Conservation (phyloP, 495 filamentous ascomycete species). For the Sporormia fimetaria region DNA sequence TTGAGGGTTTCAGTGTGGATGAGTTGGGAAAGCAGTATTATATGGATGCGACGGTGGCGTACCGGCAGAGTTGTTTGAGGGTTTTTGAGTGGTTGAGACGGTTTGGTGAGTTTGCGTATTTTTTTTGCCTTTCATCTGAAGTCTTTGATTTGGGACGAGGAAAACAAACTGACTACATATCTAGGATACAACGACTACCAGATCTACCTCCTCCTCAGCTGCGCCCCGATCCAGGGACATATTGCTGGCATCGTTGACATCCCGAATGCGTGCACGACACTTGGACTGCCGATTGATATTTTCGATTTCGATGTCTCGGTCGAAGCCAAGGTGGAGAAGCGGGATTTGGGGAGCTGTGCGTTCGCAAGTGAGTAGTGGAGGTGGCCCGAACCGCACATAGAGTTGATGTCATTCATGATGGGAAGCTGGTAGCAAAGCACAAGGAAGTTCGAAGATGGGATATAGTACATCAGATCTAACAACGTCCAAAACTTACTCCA, state of each 20-base stretch:
- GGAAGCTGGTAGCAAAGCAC: no score
- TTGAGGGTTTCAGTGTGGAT: conserved; percentile 92
- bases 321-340: conserved; percentile 45
- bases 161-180: neutral
- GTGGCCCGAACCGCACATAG: neutral
- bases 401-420: conserved; percentile 1
- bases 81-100: conserved; percentile 78
- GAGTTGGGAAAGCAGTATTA: conserved; percentile 87
- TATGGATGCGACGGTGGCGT: conserved; percentile 85
- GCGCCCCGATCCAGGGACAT: conserved; percentile 85
- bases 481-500: no score
- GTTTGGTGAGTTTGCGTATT: conserved; percentile 47
- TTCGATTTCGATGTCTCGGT: conserved; percentile 91
- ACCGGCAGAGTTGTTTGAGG: conserved; percentile 72
- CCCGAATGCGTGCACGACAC: conserved; percentile 73
- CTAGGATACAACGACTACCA: conserved; percentile 59
- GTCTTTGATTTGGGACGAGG: neutral
- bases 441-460: no score
- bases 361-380: conserved; percentile 44
- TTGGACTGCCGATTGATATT: conserved; percentile 88
- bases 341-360: conserved; percentile 69
- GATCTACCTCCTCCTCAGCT: conserved; percentile 78
- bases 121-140: neutral
- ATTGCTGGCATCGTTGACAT: conserved; percentile 92
- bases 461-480: no score